Evolutionary conservation across 2,329 filamentous ascomycete species (phyloP).

Genomic region (Davidsoniella neocaledoniae): DNA sequence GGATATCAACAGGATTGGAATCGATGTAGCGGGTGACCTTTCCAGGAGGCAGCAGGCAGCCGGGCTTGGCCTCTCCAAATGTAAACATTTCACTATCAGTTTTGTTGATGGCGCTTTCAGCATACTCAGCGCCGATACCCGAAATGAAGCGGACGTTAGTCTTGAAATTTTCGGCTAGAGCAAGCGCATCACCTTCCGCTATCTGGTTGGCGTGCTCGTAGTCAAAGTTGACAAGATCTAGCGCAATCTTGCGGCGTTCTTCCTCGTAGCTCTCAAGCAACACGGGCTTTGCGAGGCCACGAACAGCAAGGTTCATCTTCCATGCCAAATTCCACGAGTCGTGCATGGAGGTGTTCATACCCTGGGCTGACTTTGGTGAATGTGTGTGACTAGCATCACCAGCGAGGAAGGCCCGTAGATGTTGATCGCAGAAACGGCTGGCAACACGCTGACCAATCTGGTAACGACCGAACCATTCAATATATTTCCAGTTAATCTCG

Average conservation of each 20-base stretch:
- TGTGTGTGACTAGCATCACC: conserved; percentile 59
- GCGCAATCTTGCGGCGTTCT: conserved; percentile 44
- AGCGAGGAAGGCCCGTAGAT: conserved; percentile 47
- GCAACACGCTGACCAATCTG: conserved; percentile 56
- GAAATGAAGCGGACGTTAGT: conserved; percentile 60
- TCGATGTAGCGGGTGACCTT: conserved; percentile 61
- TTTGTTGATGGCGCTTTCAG: conserved; percentile 33
- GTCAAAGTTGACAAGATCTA: conserved; percentile 43
- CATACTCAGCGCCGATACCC: conserved; percentile 49
- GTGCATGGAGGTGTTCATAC: conserved; percentile 44
- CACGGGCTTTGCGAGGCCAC: conserved; percentile 35
- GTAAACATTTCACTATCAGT: conserved; percentile 23
- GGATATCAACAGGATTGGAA: conserved; percentile 60
- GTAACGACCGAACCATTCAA: conserved; percentile 59
- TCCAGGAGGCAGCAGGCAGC: conserved; percentile 44
- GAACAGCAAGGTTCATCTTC: conserved; percentile 35
- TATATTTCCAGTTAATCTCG: conserved; percentile 37
- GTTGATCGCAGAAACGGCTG: conserved; percentile 46
- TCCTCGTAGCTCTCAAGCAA: conserved; percentile 44
- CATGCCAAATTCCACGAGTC: conserved; percentile 45
- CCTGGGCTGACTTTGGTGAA: conserved; percentile 55
- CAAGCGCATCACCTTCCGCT: conserved; percentile 43
- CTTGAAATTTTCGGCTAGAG: conserved; percentile 50
- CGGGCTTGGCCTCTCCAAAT: conserved; percentile 34
- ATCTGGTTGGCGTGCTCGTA: conserved; percentile 40